Evolutionary conservation across 2,329 filamentous ascomycete species (phyloP).

Genomic region (Phyllosticta citrichinensis): DNA sequence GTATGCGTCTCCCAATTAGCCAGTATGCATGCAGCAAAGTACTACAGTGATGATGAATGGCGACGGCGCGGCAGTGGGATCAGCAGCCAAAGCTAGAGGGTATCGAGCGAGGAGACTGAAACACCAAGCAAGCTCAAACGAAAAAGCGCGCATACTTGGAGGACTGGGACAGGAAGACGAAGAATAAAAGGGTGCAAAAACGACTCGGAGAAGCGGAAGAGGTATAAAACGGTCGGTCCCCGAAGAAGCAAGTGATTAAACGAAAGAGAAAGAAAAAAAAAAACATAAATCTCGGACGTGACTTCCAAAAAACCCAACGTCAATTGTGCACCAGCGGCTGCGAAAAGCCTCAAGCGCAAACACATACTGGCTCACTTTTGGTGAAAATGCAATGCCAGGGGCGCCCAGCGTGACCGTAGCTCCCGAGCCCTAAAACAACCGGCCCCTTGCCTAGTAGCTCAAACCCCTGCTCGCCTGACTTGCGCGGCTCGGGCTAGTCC

Average conservation of each 20-base stretch:
- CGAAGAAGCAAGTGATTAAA: background rate
- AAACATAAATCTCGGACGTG: background rate
- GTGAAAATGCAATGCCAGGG: background rate
- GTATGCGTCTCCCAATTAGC: background rate
- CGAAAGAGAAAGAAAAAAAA: background rate
- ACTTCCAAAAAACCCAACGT: background rate
- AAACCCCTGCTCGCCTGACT: slow-evolving; percentile 21
- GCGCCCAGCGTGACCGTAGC: background rate
- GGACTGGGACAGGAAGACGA: background rate
- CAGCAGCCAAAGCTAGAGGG: background rate
- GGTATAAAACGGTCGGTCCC: background rate
- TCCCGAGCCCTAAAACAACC: background rate
- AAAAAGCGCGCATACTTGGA: background rate
- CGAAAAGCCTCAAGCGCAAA: background rate
- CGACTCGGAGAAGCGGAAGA: background rate
- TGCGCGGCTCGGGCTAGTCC: slow-evolving; percentile 27
- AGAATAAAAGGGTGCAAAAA: background rate
- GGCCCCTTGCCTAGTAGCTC: background rate
- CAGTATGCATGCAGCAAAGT: background rate
- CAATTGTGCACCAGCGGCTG: background rate
- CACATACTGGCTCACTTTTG: background rate
- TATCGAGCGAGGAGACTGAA: background rate
- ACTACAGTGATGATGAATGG: background rate
- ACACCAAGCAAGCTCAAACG: background rate
- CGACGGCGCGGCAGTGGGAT: background rate